These are phyloP conservation scores for Selenicereus undatus DNA, from an alignment of 148 eudicot genomes.

Conservation along the genomic window DNA sequence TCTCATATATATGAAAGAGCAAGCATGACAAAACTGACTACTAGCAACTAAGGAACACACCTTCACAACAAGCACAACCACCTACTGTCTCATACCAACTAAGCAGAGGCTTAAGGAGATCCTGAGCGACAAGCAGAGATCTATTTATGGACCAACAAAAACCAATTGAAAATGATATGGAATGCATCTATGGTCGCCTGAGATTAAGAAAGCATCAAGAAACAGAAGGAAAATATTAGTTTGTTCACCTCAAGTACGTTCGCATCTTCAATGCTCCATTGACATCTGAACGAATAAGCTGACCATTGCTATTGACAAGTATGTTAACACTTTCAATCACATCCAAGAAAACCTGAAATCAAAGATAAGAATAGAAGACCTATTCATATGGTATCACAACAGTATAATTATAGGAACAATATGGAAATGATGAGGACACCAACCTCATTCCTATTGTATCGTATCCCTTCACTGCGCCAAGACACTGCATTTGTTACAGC, in stretches of 20 bases:
- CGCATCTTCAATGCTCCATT: constrained; percentile 93
- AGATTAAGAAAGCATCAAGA: background rate
- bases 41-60: background rate
- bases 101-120: background rate
- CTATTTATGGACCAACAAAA: background rate
- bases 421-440: background rate
- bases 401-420: background rate
- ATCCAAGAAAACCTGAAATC: constrained; percentile 85
- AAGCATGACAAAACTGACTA: background rate
- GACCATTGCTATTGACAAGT: constrained; percentile 94
- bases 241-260: constrained; percentile 66
- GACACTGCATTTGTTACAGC: constrained; percentile 99
- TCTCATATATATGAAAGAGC: background rate
- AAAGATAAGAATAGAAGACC: constrained; percentile 1
- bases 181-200: background rate
- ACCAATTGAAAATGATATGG: background rate
- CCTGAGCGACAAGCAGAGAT: background rate
- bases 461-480: constrained; percentile 98
- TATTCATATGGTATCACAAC: constrained; percentile 4
- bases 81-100: background rate
- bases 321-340: constrained; percentile 96
- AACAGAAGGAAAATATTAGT: background rate
- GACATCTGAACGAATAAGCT: constrained; percentile 88
- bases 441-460: constrained; percentile 88
- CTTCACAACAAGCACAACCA: background rate